phyloP scores from a whole-genome alignment of 2,329 filamentous ascomycete species.

The Parastagonospora nodorum region DNA sequence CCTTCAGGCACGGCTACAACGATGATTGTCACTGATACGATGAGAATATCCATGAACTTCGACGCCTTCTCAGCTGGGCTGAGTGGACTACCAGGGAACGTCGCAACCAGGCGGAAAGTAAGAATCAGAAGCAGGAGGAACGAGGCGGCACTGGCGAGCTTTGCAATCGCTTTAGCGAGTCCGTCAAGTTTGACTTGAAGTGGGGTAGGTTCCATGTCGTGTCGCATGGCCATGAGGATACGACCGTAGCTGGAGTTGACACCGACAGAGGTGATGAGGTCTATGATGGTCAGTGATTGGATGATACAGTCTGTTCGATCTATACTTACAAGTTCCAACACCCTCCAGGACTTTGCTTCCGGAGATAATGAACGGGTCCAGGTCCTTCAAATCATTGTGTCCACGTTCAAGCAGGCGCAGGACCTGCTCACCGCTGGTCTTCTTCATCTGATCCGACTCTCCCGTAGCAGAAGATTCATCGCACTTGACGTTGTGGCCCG shows the following conservation, averaged over 20 bases:
- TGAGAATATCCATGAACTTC: conserved; percentile 66
- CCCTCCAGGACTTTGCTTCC: conserved; percentile 78
- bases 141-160: conserved; percentile 75
- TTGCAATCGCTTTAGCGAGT: conserved; percentile 79
- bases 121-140: conserved; percentile 70
- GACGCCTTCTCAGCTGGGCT: conserved; percentile 76
- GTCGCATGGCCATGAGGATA: conserved; percentile 75
- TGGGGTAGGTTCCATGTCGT: conserved; percentile 77
- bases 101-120: conserved; percentile 44
- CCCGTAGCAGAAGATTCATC: conserved; percentile 75
- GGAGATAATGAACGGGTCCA: conserved; percentile 85
- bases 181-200: conserved; percentile 77
- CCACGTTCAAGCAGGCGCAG: conserved; percentile 65
- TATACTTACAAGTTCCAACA: conserved; percentile 66
- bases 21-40: conserved; percentile 69
- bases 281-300: conserved; percentile 1
- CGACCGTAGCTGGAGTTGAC: conserved; percentile 75
- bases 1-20: conserved; percentile 72
- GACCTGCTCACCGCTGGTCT: conserved; percentile 68
- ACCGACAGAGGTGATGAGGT: conserved; percentile 73
- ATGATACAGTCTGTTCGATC: background rate
- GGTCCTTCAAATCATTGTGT: conserved; percentile 64
- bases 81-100: conserved; percentile 48
- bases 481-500: conserved; percentile 68
- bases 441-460: conserved; percentile 72